Evolutionary conservation across 768 basidiomycete genomes (phyloP), one percentile per base, ranked within the genome.

Genomic region (Postia placenta): DNA sequence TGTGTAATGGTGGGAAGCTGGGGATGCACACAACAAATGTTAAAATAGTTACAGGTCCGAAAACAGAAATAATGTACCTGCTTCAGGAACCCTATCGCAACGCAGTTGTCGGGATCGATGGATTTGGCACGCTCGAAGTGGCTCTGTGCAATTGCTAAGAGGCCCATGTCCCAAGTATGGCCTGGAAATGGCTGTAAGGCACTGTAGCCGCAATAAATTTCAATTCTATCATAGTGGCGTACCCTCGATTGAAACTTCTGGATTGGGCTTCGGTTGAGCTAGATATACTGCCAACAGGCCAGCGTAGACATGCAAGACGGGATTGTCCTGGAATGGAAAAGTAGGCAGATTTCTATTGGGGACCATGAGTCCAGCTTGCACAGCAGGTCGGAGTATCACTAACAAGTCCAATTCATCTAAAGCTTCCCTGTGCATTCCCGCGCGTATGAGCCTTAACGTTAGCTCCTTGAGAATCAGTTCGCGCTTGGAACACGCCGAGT

Each of bases 401-500:
- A 67, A 92, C 90, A 93, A 74, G 61, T 93, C 89, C 11, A 95
- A 69, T 61, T 96, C 89, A 52, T 91, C 86, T 47, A 92, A 68
- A 1, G 92, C 93, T 46, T 84, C 80, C 48, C 74, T 73, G 57
- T 86, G 73, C 59, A 73, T 74, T 4, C 71, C 75, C 17, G 72
- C 63, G 17, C 75, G 56, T 48, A 92, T 79, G 19, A 92, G 70
- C 26, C 79, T 72, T 22, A 92, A 73, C 9, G 87, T 69, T 3
- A 94, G 67, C 60, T 94, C 91, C 56, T 80, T 79, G 9, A 96
- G 70, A 36, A 95, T 81, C 22, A 66, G 54, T 64, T 90, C 85
- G 58, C 79, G 80, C 92, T 95, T 58, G n/a, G n/a, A n/a, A n/a
- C n/a, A n/a, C n/a, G n/a, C n/a, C n/a, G n/a, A n/a, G n/a, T n/a